Percentiles rank a stretch among this genome's conserved stretches.
Conservation (phyloP, 1,139 yeast genomes). For the Arxiozyma slooffiae region DNA sequence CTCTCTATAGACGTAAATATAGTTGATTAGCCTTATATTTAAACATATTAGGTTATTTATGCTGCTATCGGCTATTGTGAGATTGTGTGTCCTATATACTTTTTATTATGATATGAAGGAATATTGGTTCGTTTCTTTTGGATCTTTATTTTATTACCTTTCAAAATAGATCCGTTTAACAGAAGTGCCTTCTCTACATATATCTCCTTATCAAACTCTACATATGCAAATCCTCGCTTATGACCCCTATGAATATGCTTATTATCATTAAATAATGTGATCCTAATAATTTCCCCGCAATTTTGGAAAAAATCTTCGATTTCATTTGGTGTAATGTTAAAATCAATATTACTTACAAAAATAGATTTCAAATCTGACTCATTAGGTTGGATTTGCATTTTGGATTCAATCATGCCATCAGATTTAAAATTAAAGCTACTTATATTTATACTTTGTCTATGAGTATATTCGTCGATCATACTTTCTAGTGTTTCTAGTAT, state of each 20-base stretch:
- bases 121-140: slow-evolving; percentile 59
- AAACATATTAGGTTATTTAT: no score
- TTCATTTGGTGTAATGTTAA: slow-evolving; percentile 69
- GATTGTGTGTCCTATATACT: not conserved
- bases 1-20: no score
- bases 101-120: slow-evolving; percentile 38
- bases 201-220: slow-evolving; percentile 47
- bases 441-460: not conserved
- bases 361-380: slow-evolving; percentile 67
- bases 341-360: slow-evolving; percentile 83
- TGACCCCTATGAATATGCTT: slow-evolving; percentile 48
- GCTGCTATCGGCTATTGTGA: not conserved
- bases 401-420: not conserved
- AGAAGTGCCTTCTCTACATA: slow-evolving; percentile 45
- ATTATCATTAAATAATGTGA: slow-evolving; percentile 45
- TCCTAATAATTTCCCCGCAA: slow-evolving; percentile 69
- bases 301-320: slow-evolving; percentile 66
- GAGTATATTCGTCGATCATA: not conserved
- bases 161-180: slow-evolving; percentile 42
- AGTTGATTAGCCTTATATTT: no score
- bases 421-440: not conserved
- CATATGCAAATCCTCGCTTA: slow-evolving; percentile 54
- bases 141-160: slow-evolving; percentile 50
- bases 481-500: not conserved
- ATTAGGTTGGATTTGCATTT: slow-evolving; percentile 27